Evolutionary conservation across 2,329 filamentous ascomycete genomes (phyloP).

Genomic region (Colletotrichum lentis): DNA sequence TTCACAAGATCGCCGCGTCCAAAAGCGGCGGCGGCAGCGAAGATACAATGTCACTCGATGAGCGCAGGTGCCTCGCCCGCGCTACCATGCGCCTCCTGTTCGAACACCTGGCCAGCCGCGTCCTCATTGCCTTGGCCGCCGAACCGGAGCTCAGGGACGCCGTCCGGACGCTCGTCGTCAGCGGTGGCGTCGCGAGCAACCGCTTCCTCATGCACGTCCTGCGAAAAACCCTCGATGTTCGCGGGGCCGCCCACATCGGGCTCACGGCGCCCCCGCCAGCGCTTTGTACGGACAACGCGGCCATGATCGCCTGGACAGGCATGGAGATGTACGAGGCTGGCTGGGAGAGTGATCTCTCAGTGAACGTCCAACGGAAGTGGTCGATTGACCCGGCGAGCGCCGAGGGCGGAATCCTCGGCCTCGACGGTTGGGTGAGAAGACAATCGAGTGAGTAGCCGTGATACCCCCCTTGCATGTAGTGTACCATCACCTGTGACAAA

Average conservation of each 20-base stretch:
- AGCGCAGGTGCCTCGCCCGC: conserved; percentile 74
- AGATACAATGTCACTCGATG: conserved; percentile 58
- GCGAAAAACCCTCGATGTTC: conserved; percentile 64
- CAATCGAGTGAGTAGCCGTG: conserved; percentile 20
- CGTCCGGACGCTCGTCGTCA: conserved; percentile 75
- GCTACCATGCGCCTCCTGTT: conserved; percentile 83
- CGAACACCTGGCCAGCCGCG: conserved; percentile 81
- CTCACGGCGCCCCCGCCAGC: conserved; percentile 78
- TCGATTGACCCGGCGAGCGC: conserved; percentile 69
- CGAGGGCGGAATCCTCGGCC: conserved; percentile 74
- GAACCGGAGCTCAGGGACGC: conserved; percentile 42
- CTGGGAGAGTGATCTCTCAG: conserved; percentile 68
- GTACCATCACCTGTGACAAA: conserved; percentile 3
- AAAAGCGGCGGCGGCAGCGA: conserved; percentile 40
- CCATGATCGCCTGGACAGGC: conserved; percentile 96
- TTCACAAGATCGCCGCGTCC: conserved; percentile 62
- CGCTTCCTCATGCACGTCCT: conserved; percentile 76
- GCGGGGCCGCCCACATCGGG: conserved; percentile 68
- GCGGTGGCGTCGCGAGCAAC: conserved; percentile 92
- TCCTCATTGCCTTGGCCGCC: conserved; percentile 70
- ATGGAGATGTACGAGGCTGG: conserved; percentile 90
- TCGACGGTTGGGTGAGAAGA: conserved; percentile 55
- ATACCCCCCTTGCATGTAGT: conserved; percentile 19
- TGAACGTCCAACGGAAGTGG: conserved; percentile 74
- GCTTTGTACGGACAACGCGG: conserved; percentile 93